These are phyloP conservation scores for Pichia sporocuriosa DNA, from an alignment of 805 yeast genomes.

Conservation along the genomic window DNA sequence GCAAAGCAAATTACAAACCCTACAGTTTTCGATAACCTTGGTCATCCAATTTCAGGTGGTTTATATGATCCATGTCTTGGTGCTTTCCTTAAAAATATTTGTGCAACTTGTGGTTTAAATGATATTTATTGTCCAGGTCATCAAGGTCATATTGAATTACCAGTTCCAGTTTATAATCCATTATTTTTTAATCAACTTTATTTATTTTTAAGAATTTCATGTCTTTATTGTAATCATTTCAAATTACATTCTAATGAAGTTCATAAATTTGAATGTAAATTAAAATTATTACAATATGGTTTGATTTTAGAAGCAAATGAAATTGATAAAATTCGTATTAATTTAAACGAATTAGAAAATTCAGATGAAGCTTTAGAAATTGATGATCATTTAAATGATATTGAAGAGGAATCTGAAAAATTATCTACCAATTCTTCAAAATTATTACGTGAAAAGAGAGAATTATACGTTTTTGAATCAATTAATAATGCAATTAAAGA, in stretches of 20 bases:
- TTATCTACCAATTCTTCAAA: constrained; percentile 19
- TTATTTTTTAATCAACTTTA: constrained; percentile 88
- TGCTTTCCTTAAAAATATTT: constrained; percentile 80
- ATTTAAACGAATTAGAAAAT: constrained; percentile 22
- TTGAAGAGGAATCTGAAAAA: constrained; percentile 21
- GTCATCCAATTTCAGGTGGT: constrained; percentile 93
- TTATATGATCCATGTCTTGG: constrained; percentile 93
- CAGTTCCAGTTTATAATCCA: constrained; percentile 93
- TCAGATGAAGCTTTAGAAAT: constrained; percentile 33
- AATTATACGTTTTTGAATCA: constrained; percentile 60
- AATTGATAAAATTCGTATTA: constrained; percentile 51
- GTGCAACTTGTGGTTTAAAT: constrained; percentile 94
- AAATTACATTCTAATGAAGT: constrained; percentile 61
- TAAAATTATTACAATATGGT: constrained; percentile 82
- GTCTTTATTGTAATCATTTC: constrained; percentile 88
- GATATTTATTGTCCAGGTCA: constrained; percentile 97
- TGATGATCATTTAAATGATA: constrained; percentile 40
- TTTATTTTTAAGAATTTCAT: constrained; percentile 72
- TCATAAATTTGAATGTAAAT: constrained; percentile 70
- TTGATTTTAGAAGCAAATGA: constrained; percentile 70
- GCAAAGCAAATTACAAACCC: constrained; percentile 96
- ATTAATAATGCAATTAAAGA: constrained; percentile 69
- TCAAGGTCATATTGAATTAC: constrained; percentile 95
- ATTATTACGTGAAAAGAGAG: constrained; percentile 54
- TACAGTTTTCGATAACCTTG: constrained; percentile 89